Evolutionary conservation across 345 rosid genomes (phyloP).

Genomic region (Arabis hirsuta): DNA sequence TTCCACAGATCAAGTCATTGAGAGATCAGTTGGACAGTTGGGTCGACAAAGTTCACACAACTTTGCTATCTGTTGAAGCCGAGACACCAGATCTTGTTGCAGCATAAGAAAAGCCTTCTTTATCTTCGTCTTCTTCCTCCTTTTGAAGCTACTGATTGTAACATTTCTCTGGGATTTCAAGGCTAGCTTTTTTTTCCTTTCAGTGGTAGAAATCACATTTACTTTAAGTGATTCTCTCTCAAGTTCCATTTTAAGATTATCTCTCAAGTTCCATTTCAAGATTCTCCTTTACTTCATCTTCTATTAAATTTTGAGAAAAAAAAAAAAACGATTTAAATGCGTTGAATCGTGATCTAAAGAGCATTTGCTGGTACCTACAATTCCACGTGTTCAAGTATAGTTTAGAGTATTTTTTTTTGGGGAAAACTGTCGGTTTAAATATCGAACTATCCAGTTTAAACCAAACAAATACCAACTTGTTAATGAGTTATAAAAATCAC

Average conservation of each 20-base stretch:
- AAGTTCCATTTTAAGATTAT: neutral
- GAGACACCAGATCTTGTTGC: constrained; percentile 96
- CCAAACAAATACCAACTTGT: too few species aligned
- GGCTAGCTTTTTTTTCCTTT: neutral
- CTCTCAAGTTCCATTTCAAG: neutral
- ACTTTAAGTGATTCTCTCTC: neutral
- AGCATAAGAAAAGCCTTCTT: constrained; percentile 19
- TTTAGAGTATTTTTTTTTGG: too few species aligned
- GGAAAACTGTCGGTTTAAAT: too few species aligned
- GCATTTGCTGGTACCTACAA: too few species aligned
- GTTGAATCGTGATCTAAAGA: too few species aligned
- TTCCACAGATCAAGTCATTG: constrained; percentile 85
- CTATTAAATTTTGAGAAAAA: too few species aligned
- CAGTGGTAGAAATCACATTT: constrained; percentile 30
- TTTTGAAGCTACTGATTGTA: constrained; percentile 30
- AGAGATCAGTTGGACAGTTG: constrained; percentile 83
- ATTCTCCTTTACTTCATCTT: too few species aligned
- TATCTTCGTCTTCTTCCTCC: neutral
- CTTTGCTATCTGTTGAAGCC: constrained; percentile 87
- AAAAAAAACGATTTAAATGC: too few species aligned
- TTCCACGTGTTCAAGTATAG: too few species aligned
- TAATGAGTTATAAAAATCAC: too few species aligned
- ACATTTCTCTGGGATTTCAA: constrained; percentile 24
- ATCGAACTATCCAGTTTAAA: too few species aligned
- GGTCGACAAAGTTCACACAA: constrained; percentile 83